phyloP scores from a whole-genome alignment of 768 basidiomycete genomes.

The Tricholoma hemisulphureum region DNA sequence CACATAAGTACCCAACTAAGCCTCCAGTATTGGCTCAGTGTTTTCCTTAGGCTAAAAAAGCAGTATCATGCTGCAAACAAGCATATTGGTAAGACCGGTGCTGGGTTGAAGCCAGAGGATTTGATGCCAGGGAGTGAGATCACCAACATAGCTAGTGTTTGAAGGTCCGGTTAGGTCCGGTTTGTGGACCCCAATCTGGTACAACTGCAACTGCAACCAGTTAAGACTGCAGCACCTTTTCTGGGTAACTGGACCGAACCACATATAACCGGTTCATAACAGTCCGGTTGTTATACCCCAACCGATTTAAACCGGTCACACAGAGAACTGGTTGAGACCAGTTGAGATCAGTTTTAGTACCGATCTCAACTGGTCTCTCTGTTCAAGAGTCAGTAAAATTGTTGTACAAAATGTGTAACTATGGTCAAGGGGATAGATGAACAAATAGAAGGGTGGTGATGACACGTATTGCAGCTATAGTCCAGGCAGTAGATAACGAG shows the following conservation, averaged over 20 bases:
- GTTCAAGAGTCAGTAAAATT: neutral
- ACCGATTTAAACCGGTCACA: neutral
- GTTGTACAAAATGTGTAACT: neutral
- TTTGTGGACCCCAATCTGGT: neutral
- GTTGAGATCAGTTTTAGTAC: neutral
- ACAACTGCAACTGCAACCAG: neutral
- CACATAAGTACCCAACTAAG: no score
- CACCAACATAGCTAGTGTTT: neutral
- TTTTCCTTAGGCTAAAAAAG: no score
- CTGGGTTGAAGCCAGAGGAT: no score
- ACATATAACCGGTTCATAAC: neutral
- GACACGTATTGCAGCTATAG: no score
- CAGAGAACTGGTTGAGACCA: neutral
- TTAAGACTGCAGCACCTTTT: neutral
- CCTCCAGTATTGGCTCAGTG: no score
- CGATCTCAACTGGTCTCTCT: neutral
- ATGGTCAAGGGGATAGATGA: neutral
- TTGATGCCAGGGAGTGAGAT: no score
- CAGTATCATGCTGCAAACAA: no score
- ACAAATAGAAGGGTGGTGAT: no score
- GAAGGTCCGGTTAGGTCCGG: neutral
- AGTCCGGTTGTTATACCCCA: neutral
- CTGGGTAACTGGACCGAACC: neutral
- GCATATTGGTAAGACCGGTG: no score
- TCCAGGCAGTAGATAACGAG: no score